Base-by-base conservation (phyloP, 1,139 yeast genomes). In the Barnettozyma hawaiiensis region DNA sequence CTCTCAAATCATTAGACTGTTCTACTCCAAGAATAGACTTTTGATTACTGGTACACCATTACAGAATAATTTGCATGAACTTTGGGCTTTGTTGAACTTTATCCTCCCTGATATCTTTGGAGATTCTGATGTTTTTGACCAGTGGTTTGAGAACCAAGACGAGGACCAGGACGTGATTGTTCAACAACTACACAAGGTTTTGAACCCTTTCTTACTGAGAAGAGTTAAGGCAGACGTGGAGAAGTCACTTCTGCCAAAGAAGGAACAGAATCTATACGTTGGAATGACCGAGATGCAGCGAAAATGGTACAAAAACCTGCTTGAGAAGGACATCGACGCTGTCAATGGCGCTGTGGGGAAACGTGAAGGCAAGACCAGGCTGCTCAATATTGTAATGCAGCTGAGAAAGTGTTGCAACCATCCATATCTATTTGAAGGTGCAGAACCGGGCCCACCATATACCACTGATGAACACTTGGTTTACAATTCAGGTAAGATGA, bases 381-480 rank as follows among this genome's bases (percentile, higher is more conserved):
- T 92, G 47, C 69, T 92, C 42, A 92, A 92, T 58, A 89, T 92
- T 55, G 97, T 92, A 15, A 92, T 92, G 98, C 98, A 92, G 63
- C 70, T 92, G 51, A 75, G 97, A 55, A 92, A 92, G 63, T 92
- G 97, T 63, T 92, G 97, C 63, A 92, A 92, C 58, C 98, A 92
- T 64, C 98, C 98, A 0, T 92, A 92, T 62, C 68, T 92, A 40
- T 92, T 92, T 57, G 97, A 92, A 61, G 97, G 98, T 32, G 98
- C 98, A 1, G 98, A 92, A 62, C 97, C 97, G 0, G 98, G 98
- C 9, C 98, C 98, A 4, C 98, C 98, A 1, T 92, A 76, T 60
- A 90, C 97, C 3, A 92, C 96, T 1, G 98, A 90, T 61, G 97
- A 90, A 59, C 97, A 92, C 64, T 71, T 92, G 52, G 81, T 92